phyloP scores from a whole-genome alignment of 2,329 filamentous ascomycete species.

The Bisporella sp. region DNA sequence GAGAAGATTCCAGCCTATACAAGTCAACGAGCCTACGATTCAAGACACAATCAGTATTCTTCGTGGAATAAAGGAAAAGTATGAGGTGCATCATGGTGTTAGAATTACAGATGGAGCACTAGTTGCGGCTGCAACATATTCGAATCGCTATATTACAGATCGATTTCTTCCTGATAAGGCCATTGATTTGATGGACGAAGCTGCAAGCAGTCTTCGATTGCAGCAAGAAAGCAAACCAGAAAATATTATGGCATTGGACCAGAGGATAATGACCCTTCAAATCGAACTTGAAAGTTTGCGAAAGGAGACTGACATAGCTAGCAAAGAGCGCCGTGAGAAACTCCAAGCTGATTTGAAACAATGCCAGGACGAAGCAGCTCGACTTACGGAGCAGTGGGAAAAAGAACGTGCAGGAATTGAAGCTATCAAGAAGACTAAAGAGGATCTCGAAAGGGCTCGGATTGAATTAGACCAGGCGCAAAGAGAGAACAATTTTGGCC shows the following conservation, averaged over 20 bases:
- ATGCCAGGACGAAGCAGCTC: slow-evolving; percentile 70
- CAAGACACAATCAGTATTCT: slow-evolving; percentile 93
- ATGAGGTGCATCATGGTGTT: slow-evolving; percentile 95
- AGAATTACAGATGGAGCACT: slow-evolving; percentile 88
- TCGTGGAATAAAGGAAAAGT: slow-evolving; percentile 93
- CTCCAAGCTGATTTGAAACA: slow-evolving; percentile 69
- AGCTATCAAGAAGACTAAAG: slow-evolving; percentile 77
- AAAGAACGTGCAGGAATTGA: slow-evolving; percentile 83
- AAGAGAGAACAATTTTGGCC: slow-evolving; percentile 78
- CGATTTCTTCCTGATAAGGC: slow-evolving; percentile 94
- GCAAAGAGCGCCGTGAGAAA: slow-evolving; percentile 80
- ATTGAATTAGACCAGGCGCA: slow-evolving; percentile 79
- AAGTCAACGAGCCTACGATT: slow-evolving; percentile 86
- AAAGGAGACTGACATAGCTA: slow-evolving; percentile 88
- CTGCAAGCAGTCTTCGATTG: slow-evolving; percentile 79
- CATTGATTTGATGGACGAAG: slow-evolving; percentile 94
- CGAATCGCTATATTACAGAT: slow-evolving; percentile 94
- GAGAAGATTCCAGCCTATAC: slow-evolving; percentile 86
- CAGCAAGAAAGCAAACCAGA: slow-evolving; percentile 98
- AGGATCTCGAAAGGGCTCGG: slow-evolving; percentile 78
- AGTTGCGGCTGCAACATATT: slow-evolving; percentile 85
- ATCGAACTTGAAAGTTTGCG: slow-evolving; percentile 92
- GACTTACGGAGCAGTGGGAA: slow-evolving; percentile 79
- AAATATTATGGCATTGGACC: slow-evolving; percentile 83
- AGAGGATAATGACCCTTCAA: slow-evolving; percentile 94